Percentiles rank a stretch among this genome's conserved stretches.
phyloP scores from a whole-genome alignment of 1,284 basidiomycete species.

The Apiotrichum domesticum region DNA sequence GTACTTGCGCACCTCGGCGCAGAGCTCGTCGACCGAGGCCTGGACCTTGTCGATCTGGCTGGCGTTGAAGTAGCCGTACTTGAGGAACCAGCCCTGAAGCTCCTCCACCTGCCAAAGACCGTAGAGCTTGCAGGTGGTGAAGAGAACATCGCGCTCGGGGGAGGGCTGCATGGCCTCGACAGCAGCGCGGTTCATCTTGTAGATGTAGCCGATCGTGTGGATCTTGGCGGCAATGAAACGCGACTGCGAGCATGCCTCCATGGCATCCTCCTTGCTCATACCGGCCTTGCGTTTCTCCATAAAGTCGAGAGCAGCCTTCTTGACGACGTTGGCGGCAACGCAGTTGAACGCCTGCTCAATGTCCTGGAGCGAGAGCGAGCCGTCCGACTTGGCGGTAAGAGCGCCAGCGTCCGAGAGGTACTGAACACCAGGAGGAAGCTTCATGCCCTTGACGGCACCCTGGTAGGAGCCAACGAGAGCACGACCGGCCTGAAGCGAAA shows the following conservation, averaged over 20 bases:
- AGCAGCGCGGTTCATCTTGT: slow-evolving; percentile 45
- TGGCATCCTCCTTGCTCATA: slow-evolving; percentile 51
- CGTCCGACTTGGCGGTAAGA: slow-evolving; percentile 48
- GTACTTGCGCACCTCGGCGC: slow-evolving; percentile 49
- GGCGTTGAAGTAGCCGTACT: slow-evolving; percentile 49
- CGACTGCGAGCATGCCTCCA: slow-evolving; percentile 53
- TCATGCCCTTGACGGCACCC: slow-evolving; percentile 49
- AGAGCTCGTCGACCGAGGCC: slow-evolving; percentile 49
- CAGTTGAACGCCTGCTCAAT: slow-evolving; percentile 52
- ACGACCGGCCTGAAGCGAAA: slow-evolving; percentile 53
- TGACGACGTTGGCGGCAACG: slow-evolving; percentile 53
- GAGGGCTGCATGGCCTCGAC: slow-evolving; percentile 21
- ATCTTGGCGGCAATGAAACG: slow-evolving; percentile 54
- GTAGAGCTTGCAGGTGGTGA: slow-evolving; percentile 46
- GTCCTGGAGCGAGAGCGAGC: slow-evolving; percentile 48
- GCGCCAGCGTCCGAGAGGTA: slow-evolving; percentile 50
- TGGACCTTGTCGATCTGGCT: slow-evolving; percentile 50
- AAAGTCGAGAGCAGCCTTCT: slow-evolving; percentile 53
- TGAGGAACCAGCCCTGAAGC: slow-evolving; percentile 54
- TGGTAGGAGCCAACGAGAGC: slow-evolving; percentile 51
- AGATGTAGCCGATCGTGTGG: slow-evolving; percentile 44
- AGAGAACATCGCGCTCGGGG: slow-evolving; percentile 40
- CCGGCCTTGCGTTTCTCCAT: slow-evolving; percentile 46
- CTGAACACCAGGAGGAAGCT: slow-evolving; percentile 48
- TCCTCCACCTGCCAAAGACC: slow-evolving; percentile 56